Evolutionary conservation across 768 basidiomycete species (phyloP).

Genomic region (Tricholoma furcatifolium): DNA sequence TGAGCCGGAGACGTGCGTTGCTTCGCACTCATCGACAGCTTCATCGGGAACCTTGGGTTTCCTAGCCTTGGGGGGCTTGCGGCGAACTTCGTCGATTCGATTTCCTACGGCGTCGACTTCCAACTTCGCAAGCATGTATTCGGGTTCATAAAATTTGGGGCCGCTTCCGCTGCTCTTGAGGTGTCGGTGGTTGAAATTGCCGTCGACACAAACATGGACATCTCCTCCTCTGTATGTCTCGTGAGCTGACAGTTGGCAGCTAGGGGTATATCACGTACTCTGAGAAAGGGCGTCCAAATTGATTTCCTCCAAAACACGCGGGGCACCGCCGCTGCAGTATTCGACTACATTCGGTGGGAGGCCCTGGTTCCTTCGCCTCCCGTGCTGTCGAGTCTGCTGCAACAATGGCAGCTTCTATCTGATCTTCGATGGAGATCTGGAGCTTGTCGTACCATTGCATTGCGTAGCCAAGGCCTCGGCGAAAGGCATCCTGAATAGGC

Average conservation of each 20-base stretch:
- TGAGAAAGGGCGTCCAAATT: constrained; percentile 34
- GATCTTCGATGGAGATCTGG: background rate
- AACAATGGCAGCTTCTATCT: too few species aligned
- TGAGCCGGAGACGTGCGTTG: constrained; percentile 29
- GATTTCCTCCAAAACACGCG: too few species aligned
- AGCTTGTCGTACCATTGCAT: background rate
- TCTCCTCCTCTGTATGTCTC: constrained; percentile 41
- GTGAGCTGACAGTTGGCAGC: constrained; percentile 31
- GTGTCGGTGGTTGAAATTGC: too few species aligned
- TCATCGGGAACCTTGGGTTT: constrained; percentile 28
- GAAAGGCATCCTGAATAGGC: background rate
- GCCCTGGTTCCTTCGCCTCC: too few species aligned
- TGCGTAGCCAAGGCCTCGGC: too few species aligned
- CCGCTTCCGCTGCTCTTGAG: constrained; percentile 25
- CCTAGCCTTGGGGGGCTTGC: constrained; percentile 8
- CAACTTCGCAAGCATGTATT: constrained; percentile 29
- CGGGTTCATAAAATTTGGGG: constrained; percentile 27
- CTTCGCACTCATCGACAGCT: too few species aligned
- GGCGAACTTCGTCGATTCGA: constrained; percentile 21
- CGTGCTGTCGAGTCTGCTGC: too few species aligned
- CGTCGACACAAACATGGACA: too few species aligned
- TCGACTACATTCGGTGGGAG: constrained; percentile 3
- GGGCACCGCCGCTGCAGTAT: constrained; percentile 3
- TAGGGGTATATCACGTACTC: constrained; percentile 19
- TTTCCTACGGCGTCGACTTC: constrained; percentile 29